Conservation (phyloP, 1,139 yeast species). For the Entelexis sorbosivorans region DNA sequence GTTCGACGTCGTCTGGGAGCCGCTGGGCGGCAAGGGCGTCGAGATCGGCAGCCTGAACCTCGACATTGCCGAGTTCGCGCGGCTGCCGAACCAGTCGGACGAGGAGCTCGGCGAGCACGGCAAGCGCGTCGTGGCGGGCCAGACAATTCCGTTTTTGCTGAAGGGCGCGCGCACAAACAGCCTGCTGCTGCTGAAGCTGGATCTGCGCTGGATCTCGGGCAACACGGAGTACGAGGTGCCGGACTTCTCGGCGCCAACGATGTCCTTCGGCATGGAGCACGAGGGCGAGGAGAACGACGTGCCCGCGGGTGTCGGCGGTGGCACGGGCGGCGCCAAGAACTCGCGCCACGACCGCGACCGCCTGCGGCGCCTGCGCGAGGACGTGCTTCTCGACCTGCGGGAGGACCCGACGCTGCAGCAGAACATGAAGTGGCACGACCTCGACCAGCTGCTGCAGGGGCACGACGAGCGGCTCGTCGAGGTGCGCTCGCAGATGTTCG, state of each 20-base stretch:
- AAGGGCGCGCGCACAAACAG: slow-evolving; percentile 76
- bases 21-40: slow-evolving; percentile 30
- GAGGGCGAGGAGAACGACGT: slow-evolving; percentile 3
- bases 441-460: slow-evolving; percentile 27
- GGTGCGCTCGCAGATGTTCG: slow-evolving; percentile 8
- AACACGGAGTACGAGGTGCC: slow-evolving; percentile 28
- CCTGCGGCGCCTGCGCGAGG: slow-evolving; percentile 24
- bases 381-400: slow-evolving; percentile 25
- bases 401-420: slow-evolving; percentile 11
- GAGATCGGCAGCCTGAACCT: slow-evolving; percentile 56
- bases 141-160: slow-evolving; percentile 48
- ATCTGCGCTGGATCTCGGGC: slow-evolving; percentile 40
- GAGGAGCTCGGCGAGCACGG: neutral
- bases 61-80: slow-evolving; percentile 60
- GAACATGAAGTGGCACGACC: slow-evolving; percentile 19
- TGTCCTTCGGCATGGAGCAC: slow-evolving; percentile 2
- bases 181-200: slow-evolving; percentile 46
- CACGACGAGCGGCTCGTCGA: slow-evolving; percentile 32
- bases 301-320: slow-evolving; percentile 12
- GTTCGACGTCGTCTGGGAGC: slow-evolving; percentile 33
- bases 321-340: slow-evolving; percentile 23
- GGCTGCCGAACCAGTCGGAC: slow-evolving; percentile 28
- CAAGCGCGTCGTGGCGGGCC: slow-evolving; percentile 25
- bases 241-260: slow-evolving; percentile 20
- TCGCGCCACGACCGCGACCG: slow-evolving; percentile 30